Conservation (phyloP, 345 rosid species). For the Geranium brycei region DNA sequence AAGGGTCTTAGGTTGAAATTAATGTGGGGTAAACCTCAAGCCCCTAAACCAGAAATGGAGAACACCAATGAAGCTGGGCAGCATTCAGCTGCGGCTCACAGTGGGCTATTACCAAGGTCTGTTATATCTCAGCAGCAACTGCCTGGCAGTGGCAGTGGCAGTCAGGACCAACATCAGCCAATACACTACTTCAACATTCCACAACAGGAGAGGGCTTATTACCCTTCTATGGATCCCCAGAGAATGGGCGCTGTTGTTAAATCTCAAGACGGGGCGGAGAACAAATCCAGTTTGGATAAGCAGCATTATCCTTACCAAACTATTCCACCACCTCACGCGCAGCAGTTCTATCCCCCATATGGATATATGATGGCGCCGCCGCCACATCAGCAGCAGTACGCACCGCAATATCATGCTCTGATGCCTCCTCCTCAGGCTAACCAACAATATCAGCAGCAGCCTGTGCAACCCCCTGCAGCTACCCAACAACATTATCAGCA, state of each 20-base stretch:
- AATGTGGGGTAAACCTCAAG: slow-evolving; percentile 93
- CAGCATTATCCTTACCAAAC: slow-evolving; percentile 39
- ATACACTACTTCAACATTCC: slow-evolving; percentile 69
- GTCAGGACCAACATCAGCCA: slow-evolving; percentile 43
- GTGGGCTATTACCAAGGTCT: slow-evolving; percentile 77
- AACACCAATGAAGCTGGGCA: slow-evolving; percentile 54
- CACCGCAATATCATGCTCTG: too few relatives aligned
- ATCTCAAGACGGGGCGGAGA: slow-evolving; percentile 60
- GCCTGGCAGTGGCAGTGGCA: slow-evolving; percentile 10
- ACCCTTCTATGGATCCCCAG: slow-evolving; percentile 98
- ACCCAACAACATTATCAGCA: slow-evolving; percentile 8
- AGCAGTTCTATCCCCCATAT: slow-evolving; percentile 47
- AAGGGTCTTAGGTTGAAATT: slow-evolving; percentile 87
- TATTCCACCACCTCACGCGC: slow-evolving; percentile 20
- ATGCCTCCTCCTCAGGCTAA: not conserved
- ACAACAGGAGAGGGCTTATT: slow-evolving; percentile 54
- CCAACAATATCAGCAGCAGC: not conserved
- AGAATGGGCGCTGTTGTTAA: slow-evolving; percentile 85
- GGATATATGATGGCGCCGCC: slow-evolving; percentile 43
- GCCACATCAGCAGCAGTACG: slow-evolving; percentile 39
- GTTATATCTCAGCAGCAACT: slow-evolving; percentile 67
- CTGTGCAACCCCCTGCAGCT: slow-evolving; percentile 10
- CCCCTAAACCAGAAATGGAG: slow-evolving; percentile 60
- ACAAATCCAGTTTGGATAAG: slow-evolving; percentile 32
- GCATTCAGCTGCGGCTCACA: slow-evolving; percentile 52